A percentile compares a stretch with the other conserved stretches of the same genome.
These are phyloP conservation scores for Nepenthes alata DNA, from an alignment of 179 eudicot species.

Conservation along the genomic window DNA sequence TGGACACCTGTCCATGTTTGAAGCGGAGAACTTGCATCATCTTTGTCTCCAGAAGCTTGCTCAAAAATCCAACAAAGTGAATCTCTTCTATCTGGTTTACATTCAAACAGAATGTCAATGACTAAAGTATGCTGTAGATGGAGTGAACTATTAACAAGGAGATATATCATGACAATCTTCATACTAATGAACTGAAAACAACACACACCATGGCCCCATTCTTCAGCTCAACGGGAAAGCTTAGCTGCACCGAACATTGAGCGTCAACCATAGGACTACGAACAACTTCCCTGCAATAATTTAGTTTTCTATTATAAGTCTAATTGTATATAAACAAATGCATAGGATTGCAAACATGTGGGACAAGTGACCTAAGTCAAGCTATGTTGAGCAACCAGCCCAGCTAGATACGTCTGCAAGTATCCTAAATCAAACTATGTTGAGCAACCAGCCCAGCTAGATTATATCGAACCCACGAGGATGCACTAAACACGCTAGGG, in stretches of 20 bases:
- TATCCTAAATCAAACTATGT: too few species aligned
- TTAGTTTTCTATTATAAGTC: neutral
- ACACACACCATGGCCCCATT: slow-evolving; percentile 59
- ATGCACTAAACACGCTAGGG: too few species aligned
- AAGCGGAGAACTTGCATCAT: slow-evolving; percentile 83
- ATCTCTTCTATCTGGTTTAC: slow-evolving; percentile 61
- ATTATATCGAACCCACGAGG: too few species aligned
- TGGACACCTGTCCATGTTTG: slow-evolving; percentile 75
- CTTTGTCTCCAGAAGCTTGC: slow-evolving; percentile 81
- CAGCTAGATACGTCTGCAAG: too few species aligned
- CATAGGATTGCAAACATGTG: too few species aligned
- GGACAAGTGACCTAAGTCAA: too few species aligned
- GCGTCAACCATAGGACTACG: slow-evolving; percentile 92
- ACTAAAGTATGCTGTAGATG: neutral
- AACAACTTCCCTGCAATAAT: slow-evolving; percentile 56
- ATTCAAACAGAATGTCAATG: neutral
- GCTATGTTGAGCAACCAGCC: too few species aligned
- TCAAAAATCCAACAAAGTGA: slow-evolving; percentile 67
- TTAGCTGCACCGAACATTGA: slow-evolving; percentile 81
- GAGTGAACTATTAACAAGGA: neutral
- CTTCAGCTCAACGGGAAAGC: slow-evolving; percentile 75
- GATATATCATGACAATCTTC: neutral
- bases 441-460: too few species aligned
- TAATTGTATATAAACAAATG: too few species aligned
- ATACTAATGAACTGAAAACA: slow-evolving; percentile 1